Percentiles rank a stretch among this genome's conserved stretches.
Conservation (phyloP, 106 monocot genomes). For the Narthecium ossifragum region DNA sequence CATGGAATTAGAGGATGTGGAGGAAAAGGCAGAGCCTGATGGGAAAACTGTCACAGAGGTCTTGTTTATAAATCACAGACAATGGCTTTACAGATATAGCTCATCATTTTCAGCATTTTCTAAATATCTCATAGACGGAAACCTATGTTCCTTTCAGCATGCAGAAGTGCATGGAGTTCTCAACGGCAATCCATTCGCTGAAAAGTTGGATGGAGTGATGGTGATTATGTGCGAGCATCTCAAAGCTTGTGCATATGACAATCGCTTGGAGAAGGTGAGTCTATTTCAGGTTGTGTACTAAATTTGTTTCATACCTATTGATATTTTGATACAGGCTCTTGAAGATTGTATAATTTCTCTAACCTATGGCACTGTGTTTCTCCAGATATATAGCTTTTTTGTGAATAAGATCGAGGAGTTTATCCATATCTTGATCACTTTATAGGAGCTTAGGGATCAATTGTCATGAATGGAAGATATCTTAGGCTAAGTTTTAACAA, state of each 20-base stretch:
- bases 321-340: no score
- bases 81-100: not conserved
- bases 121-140: not conserved
- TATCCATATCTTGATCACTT: no score
- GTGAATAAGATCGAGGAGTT: no score
- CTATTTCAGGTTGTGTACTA: slow-evolving; percentile 6
- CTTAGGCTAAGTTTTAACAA: no score
- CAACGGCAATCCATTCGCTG: slow-evolving; percentile 32
- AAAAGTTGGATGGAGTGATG: slow-evolving; percentile 85
- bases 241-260: slow-evolving; percentile 42
- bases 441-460: no score
- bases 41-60: slow-evolving; percentile 32
- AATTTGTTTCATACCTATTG: no score
- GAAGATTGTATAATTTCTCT: no score
- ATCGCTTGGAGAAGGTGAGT: slow-evolving; percentile 48
- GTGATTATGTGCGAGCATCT: slow-evolving; percentile 70
- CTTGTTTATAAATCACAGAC: not conserved
- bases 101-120: not conserved
- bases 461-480: no score
- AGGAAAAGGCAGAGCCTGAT: slow-evolving; percentile 18
- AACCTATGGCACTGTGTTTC: no score
- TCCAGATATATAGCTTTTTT: no score
- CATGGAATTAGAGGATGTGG: slow-evolving; percentile 75
- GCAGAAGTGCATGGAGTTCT: slow-evolving; percentile 13
- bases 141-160: slow-evolving; percentile 6